Evolutionary conservation across 1,284 basidiomycete genomes (phyloP).

Genomic region (Agroathelia rolfsii): DNA sequence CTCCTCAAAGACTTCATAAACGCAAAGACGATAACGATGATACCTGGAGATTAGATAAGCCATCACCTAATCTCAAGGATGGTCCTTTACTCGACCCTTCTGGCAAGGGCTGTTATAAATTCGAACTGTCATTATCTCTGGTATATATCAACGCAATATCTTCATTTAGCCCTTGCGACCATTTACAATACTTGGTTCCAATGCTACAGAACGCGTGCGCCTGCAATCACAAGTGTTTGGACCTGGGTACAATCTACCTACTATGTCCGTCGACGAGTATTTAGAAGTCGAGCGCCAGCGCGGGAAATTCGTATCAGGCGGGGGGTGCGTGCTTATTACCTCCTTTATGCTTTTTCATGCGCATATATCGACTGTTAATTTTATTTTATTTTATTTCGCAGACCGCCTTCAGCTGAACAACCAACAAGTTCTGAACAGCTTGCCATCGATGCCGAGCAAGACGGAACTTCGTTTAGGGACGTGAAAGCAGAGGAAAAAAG

Average conservation of each 20-base stretch:
- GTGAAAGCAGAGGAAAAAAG: slow-evolving; percentile 71
- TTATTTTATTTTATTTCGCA: slow-evolving; percentile 28
- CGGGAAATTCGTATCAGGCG: slow-evolving; percentile 82
- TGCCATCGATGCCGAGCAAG: slow-evolving; percentile 70
- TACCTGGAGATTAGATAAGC: slow-evolving; percentile 73
- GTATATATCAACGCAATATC: too few relatives aligned
- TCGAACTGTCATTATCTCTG: slow-evolving; percentile 5
- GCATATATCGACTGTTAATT: too few relatives aligned
- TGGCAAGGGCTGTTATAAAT: slow-evolving; percentile 52
- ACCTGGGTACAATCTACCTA: slow-evolving; percentile 80
- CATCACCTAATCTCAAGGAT: slow-evolving; percentile 33
- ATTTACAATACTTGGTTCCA: slow-evolving; percentile 84
- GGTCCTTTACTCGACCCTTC: slow-evolving; percentile 64
- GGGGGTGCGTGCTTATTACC: slow-evolving; percentile 52
- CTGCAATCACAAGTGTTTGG: slow-evolving; percentile 79
- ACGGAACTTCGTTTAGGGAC: slow-evolving; percentile 66
- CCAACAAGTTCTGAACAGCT: slow-evolving; percentile 75
- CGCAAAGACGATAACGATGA: slow-evolving; percentile 34
- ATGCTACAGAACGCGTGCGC: slow-evolving; percentile 54
- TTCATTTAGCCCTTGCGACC: slow-evolving; percentile 82
- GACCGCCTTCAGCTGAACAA: slow-evolving; percentile 56
- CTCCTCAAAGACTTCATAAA: slow-evolving; percentile 27
- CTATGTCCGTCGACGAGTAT: slow-evolving; percentile 96
- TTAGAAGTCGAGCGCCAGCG: slow-evolving; percentile 76
- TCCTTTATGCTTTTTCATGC: too few relatives aligned